Percentiles rank a stretch among this genome's conserved stretches.
Evolutionary conservation across 768 basidiomycete genomes (phyloP).

Genomic region (Boletus huronensis): DNA sequence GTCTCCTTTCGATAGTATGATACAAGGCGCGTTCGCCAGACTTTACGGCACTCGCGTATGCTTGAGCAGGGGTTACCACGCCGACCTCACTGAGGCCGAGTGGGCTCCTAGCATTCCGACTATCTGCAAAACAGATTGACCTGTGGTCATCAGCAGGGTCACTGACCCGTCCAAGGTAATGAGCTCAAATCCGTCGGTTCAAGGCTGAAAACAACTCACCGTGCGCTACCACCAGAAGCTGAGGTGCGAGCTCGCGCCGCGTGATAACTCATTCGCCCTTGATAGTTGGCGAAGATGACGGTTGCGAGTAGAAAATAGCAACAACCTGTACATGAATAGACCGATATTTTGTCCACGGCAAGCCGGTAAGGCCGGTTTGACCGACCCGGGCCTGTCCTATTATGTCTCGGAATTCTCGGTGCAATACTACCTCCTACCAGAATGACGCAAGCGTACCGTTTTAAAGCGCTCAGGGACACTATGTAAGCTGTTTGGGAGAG

Average conservation of each 20-base stretch:
- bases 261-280: conserved; percentile 6
- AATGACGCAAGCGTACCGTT: too few relatives aligned
- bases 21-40: conserved; percentile 12
- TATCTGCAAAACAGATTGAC: conserved; percentile 1
- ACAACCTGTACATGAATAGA: neutral
- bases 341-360: too few relatives aligned
- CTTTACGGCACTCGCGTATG: conserved; percentile 13
- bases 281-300: neutral
- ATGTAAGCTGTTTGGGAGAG: neutral
- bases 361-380: too few relatives aligned
- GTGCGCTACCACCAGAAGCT: neutral
- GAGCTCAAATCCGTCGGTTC: neutral
- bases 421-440: too few relatives aligned
- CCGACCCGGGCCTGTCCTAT: too few relatives aligned
- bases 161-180: neutral
- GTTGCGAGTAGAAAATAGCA: neutral
- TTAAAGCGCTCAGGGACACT: neutral
- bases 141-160: conserved; percentile 1
- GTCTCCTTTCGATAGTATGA: conserved; percentile 19
- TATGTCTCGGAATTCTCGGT: too few relatives aligned
- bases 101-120: neutral
- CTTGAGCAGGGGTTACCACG: conserved; percentile 21
- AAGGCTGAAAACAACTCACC: neutral
- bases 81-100: neutral
- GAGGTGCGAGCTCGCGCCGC: neutral